These are phyloP conservation scores for Cairneyella variabilis DNA, from an alignment of 495 filamentous ascomycete species.

Conservation along the genomic window DNA sequence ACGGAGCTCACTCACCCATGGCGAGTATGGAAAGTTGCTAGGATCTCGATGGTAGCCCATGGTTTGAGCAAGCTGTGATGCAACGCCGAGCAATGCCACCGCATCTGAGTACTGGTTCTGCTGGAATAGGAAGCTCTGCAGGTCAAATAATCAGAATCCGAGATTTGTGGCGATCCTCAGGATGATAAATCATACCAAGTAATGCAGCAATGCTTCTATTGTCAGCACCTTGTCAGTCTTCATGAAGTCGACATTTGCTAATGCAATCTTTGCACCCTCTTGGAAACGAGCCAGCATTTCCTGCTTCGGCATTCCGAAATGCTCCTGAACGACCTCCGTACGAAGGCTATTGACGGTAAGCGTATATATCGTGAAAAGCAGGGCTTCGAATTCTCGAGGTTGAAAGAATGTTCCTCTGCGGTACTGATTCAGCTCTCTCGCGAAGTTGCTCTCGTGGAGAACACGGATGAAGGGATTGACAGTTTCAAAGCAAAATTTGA, in stretches of 20 bases:
- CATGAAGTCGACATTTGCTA: slow-evolving; percentile 10
- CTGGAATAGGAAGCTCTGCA: slow-evolving; percentile 19
- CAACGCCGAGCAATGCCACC: slow-evolving; percentile 13
- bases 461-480: slow-evolving; percentile 20
- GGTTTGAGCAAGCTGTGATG: slow-evolving; percentile 17
- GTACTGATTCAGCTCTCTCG: slow-evolving; percentile 13
- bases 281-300: slow-evolving; percentile 9
- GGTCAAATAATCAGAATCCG: too few species aligned
- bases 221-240: slow-evolving; percentile 13
- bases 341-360: slow-evolving; percentile 17
- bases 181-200: slow-evolving; percentile 17
- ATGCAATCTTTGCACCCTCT: slow-evolving; percentile 1
- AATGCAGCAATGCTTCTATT: slow-evolving; percentile 13
- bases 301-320: slow-evolving; percentile 4
- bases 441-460: slow-evolving; percentile 13
- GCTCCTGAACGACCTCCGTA: slow-evolving; percentile 2
- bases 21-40: slow-evolving; percentile 25
- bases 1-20: slow-evolving; percentile 25
- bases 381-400: slow-evolving; percentile 14
- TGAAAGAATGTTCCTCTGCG: slow-evolving; percentile 6
- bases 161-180: too few species aligned
- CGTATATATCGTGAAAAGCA: slow-evolving; percentile 12
- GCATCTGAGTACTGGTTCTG: slow-evolving; percentile 18
- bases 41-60: slow-evolving; percentile 27
- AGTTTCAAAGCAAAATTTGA: slow-evolving; percentile 19